Conservation (phyloP, 176 grass and related monocot genomes). For the Luzula sylvatica region DNA sequence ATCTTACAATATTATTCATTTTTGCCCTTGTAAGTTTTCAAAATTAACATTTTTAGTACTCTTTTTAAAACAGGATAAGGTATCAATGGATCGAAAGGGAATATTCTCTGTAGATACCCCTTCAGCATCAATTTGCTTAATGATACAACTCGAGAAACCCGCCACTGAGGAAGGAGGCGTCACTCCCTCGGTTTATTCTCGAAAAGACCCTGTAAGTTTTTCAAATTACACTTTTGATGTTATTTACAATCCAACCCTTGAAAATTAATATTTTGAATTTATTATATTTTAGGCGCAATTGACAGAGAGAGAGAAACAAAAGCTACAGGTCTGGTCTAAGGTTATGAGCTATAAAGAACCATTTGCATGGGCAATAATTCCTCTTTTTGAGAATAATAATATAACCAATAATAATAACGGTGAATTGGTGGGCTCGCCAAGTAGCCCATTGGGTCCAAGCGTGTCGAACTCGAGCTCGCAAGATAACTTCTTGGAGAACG, state of each 20-base stretch:
- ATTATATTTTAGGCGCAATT: slow-evolving; percentile 64
- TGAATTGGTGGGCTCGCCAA: slow-evolving; percentile 64
- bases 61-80: slow-evolving; percentile 40
- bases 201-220: slow-evolving; percentile 71
- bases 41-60: slow-evolving; percentile 1
- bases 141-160: slow-evolving; percentile 85
- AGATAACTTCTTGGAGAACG: slow-evolving; percentile 64
- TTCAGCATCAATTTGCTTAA: slow-evolving; percentile 81
- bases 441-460: slow-evolving; percentile 67
- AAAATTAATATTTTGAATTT: slow-evolving; percentile 7
- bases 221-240: too few relatives aligned
- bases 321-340: slow-evolving; percentile 93
- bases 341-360: slow-evolving; percentile 86
- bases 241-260: too few relatives aligned
- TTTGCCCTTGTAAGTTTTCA: slow-evolving; percentile 10
- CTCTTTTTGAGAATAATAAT: slow-evolving; percentile 59
- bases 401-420: slow-evolving; percentile 28
- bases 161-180: slow-evolving; percentile 95
- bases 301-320: slow-evolving; percentile 92
- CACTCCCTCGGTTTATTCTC: slow-evolving; percentile 92
- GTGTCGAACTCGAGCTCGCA: slow-evolving; percentile 71
- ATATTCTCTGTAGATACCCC: slow-evolving; percentile 82
- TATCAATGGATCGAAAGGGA: slow-evolving; percentile 43
- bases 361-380: slow-evolving; percentile 94
- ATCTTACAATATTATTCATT: neutral